Conservation (phyloP, 2,329 filamentous ascomycete genomes). For the Cladobotryum mycophilum region DNA sequence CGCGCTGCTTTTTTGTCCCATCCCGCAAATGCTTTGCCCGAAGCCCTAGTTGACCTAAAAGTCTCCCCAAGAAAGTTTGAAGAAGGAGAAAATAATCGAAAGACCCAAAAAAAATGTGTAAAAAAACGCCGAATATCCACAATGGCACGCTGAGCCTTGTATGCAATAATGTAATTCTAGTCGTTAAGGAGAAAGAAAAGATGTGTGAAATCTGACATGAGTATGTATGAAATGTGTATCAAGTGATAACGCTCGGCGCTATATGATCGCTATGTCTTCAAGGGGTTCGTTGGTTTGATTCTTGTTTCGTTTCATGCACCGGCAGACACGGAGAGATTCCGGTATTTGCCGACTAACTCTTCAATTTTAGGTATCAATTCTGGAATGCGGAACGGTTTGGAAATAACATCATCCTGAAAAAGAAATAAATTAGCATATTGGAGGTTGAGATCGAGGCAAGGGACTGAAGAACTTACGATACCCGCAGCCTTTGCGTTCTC, state of each 20-base stretch:
- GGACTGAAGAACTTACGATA: slow-evolving; percentile 49
- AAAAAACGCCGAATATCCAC: no score
- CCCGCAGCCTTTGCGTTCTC: slow-evolving; percentile 63
- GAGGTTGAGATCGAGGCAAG: background rate
- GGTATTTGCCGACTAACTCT: slow-evolving; percentile 42
- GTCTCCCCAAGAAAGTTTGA: no score
- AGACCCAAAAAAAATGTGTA: no score
- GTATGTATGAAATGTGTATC: background rate
- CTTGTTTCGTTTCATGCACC: slow-evolving; percentile 7
- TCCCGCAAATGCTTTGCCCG: no score
- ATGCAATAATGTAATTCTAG: no score
- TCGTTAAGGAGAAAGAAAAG: background rate
- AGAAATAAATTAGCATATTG: background rate
- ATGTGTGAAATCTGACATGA: background rate
- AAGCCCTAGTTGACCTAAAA: no score
- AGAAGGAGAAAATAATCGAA: no score
- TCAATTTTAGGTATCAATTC: slow-evolving; percentile 63
- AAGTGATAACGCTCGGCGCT: background rate
- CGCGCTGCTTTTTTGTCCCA: no score
- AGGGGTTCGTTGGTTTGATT: no score
- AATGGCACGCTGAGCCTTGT: no score
- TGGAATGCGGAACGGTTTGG: slow-evolving; percentile 73
- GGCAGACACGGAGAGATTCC: slow-evolving; percentile 22
- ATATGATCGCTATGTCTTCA: no score
- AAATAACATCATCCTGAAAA: slow-evolving; percentile 62